Base-by-base conservation (phyloP, 106 monocot genomes). In the Dendrobium chrysotoxum region DNA sequence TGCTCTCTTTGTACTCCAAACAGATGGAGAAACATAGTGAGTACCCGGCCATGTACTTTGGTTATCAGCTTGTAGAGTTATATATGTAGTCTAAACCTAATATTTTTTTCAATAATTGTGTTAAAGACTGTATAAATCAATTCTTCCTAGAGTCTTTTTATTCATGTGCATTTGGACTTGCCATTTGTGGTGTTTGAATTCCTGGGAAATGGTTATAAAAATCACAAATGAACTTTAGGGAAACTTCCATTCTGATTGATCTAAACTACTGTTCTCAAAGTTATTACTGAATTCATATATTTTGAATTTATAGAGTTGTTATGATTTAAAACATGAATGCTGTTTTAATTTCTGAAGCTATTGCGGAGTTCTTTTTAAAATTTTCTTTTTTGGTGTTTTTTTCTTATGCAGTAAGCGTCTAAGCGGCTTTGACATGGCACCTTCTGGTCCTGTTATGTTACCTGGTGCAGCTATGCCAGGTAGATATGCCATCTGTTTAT, bases 391-490 rank as follows among this genome's bases (percentile, higher is more conserved):
- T 40, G 41, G 20, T 20, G 28, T 8, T 74, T 16, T 41, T 40
- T 74, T 74, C 50, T 50, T 74, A 18, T 74, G 40, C 41, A 74
- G 74, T 42, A 74, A 74, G 74, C 74, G 74, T 42, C 41, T 74
- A 42, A 74, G 74, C 21, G 74, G 74, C 2, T 74, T 74, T 41
- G 74, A 74, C 41, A 74, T 74, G 74, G 74, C 74, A 42, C 74
- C 74, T 41, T 74, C 74, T 74, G 74, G 74, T 40, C 74, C 74
- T 74, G 74, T 74, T 42, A 74, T 74, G 41, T 42, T 74, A 21
- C 41, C 74, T 40, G 74, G 74, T 74, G 20, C 74, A 9, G 41
- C 40, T 74, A 12, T 41, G 16, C 74, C 74, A 40, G 74, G 74
- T 74, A 74, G 18, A 28, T 74, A 20, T 74, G 4, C 28, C 23